Evolutionary conservation across 129 eudicot species (phyloP).

Genomic region (Helichrysum umbraculigerum): DNA sequence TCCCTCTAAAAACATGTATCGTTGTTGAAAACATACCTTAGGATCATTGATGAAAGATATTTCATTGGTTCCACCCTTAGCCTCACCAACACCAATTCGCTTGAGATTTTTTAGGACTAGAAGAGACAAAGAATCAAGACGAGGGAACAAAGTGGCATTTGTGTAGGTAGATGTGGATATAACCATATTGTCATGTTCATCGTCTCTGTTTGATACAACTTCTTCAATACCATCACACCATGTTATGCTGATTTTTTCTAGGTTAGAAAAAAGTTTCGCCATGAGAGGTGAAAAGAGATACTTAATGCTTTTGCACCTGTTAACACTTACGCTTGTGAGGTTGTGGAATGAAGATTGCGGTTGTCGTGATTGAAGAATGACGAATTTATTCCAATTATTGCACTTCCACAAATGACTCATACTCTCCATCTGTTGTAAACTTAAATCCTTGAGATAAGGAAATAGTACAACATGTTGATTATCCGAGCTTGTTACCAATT

Average conservation of each 20-base stretch:
- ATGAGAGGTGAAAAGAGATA: slow-evolving; percentile 22
- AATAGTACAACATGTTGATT: no score
- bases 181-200: slow-evolving; percentile 3
- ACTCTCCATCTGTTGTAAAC: not conserved
- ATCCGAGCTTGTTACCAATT: no score
- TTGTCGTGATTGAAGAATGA: not conserved
- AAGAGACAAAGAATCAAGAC: not conserved
- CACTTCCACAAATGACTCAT: slow-evolving; percentile 16
- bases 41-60: not conserved
- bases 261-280: slow-evolving; percentile 7
- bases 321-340: not conserved
- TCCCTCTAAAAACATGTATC: not conserved
- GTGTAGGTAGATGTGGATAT: not conserved
- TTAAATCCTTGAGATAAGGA: no score
- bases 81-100: not conserved
- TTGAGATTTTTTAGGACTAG: not conserved
- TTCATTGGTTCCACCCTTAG: not conserved
- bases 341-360: not conserved
- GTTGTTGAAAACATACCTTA: not conserved
- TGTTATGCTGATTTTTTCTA: not conserved
- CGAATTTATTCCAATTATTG: slow-evolving; percentile 11
- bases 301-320: not conserved
- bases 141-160: slow-evolving; percentile 4
- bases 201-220: slow-evolving; percentile 16
- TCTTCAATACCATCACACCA: slow-evolving; percentile 1